These are phyloP conservation scores for Chaetomium sp. DNA, from an alignment of 2,329 filamentous ascomycete genomes.

Conservation along the genomic window DNA sequence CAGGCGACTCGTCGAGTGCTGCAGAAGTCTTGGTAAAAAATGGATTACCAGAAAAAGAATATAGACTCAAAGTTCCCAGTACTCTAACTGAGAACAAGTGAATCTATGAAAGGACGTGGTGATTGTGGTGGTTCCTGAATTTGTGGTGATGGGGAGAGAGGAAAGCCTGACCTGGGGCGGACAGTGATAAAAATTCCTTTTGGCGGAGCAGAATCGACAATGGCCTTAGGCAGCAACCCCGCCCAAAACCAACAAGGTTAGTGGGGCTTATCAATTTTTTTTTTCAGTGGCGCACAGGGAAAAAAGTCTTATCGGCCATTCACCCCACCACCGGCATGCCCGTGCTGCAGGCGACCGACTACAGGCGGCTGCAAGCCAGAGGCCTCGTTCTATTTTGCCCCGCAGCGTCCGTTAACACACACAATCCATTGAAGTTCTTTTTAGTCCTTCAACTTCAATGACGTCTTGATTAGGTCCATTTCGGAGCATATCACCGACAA, in stretches of 20 bases:
- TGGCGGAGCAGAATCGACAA: conserved; percentile 32
- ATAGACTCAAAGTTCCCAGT: conserved; percentile 56
- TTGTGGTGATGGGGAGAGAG: conserved; percentile 30
- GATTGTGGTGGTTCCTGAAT: conserved; percentile 34
- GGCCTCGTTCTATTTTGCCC: not conserved
- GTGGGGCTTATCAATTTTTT: conserved; percentile 19
- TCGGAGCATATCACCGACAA: not conserved
- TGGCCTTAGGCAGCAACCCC: conserved; percentile 34
- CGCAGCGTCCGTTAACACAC: not conserved
- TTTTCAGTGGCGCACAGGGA: conserved; percentile 1
- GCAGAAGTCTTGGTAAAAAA: conserved; percentile 34
- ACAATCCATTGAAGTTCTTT: not conserved
- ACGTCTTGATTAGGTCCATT: not conserved
- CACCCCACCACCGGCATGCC: too few relatives aligned
- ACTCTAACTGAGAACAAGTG: conserved; percentile 45
- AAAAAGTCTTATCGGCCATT: not conserved
- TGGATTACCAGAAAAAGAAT: conserved; percentile 44
- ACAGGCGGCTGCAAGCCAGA: not conserved
- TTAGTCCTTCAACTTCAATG: not conserved
- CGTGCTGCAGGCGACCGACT: too few relatives aligned
- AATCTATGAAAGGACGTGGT: conserved; percentile 44
- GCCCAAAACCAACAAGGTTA: conserved; percentile 19
- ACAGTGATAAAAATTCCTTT: conserved; percentile 34
- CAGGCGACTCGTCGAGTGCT: conserved; percentile 39
- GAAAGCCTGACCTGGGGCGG: conserved; percentile 21